phyloP scores from a whole-genome alignment of 345 rosid genomes.

The Acer campestre region DNA sequence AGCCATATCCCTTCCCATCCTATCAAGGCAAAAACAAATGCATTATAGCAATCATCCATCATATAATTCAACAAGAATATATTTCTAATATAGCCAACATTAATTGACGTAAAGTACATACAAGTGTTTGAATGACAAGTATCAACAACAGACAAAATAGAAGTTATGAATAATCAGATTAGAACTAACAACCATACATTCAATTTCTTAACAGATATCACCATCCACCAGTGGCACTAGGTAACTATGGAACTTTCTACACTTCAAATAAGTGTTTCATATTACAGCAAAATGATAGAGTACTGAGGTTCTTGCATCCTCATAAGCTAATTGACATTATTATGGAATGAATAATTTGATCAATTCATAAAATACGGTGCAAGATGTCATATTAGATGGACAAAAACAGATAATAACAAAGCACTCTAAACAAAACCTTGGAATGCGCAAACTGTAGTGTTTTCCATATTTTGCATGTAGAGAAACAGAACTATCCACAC shows the following conservation, averaged over 20 bases:
- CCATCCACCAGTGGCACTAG: neutral
- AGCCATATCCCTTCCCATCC: slow-evolving; percentile 93
- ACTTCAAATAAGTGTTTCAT: neutral
- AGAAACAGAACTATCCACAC: slow-evolving; percentile 85
- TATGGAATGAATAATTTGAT: too few relatives aligned
- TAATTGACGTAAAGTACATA: neutral
- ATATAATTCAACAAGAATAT: neutral
- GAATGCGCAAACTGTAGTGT: slow-evolving; percentile 77
- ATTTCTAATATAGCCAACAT: neutral
- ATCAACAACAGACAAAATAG: neutral
- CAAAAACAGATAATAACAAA: neutral
- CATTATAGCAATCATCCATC: neutral
- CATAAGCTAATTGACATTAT: too few relatives aligned
- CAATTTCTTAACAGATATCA: neutral
- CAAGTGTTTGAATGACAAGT: neutral
- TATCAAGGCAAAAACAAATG: slow-evolving; percentile 26
- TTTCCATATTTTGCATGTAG: slow-evolving; percentile 95
- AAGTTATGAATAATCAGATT: neutral
- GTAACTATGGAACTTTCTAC: neutral
- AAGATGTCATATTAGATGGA: neutral
- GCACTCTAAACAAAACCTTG: slow-evolving; percentile 52
- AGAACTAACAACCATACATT: neutral
- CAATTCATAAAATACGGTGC: neutral
- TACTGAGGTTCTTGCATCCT: neutral
- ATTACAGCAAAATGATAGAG: neutral